Evolutionary conservation across 2,329 filamentous ascomycete genomes (phyloP), one percentile per base, ranked within the genome.

Genomic region (Clarireedia sp.): DNA sequence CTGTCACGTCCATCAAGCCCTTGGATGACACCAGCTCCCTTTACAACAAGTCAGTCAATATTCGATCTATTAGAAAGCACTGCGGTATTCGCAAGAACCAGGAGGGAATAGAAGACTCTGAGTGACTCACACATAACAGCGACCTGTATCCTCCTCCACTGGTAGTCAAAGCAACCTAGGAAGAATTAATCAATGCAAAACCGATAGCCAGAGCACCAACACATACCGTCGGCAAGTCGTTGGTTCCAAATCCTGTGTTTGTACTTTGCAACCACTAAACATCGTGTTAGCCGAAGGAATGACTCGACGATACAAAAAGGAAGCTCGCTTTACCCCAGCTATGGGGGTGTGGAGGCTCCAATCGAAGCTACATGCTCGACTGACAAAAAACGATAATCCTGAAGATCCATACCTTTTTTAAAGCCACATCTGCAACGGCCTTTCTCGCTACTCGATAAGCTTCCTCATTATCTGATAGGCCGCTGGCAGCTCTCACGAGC

Each of bases 1-100:
- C 69, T 71, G 51, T 77, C 74, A 51, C 74, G 68, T 6, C 33
- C 60, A 65, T 78, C 75, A 19, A 69, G 48, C 3, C 62, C 64
- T 48, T 64, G 59, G 40, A 67, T 56, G 36, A 66, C 62, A 33
- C 67, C 67, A 14, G 67, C 67, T 6, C 64, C 48, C 52, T 54
- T 24, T 23, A 45, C 14, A 17, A n/a, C 10, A 24, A 24, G 37
- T 54, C 37, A 54, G 52, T 54, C 37, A 54, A 45, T 26, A 36
- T 19, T 9, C 21, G 16, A 44, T 5, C 9, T 14, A 9, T 36
- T 43, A 24, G 12, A 12, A 24, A 36, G n/a, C 10, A 14, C 3
- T 10, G 7, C 7, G 7, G 10, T 9, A 9, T 17, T 45, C 17
- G 41, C 3, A 33, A 29, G 26, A 24, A 3, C 9, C 23, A 6